These are phyloP conservation scores for Cyclotella choctawhatcheeana DNA, from an alignment of 108 stramenopile species.

Conservation along the genomic window DNA sequence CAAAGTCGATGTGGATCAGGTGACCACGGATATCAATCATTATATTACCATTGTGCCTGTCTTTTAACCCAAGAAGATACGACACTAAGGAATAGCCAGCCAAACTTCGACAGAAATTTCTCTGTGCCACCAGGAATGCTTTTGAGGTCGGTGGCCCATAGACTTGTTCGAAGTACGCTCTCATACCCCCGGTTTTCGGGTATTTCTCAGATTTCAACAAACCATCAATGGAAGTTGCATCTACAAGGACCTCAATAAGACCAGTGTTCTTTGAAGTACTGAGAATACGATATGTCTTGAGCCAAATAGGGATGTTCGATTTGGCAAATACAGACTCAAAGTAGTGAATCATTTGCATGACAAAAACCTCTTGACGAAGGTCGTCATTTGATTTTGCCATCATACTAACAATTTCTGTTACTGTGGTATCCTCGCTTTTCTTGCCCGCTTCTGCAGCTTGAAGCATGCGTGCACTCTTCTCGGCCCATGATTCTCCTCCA, in stretches of 20 bases:
- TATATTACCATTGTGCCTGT: constrained; percentile 99
- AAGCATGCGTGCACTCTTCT: constrained; percentile 85
- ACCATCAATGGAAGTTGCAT: constrained; percentile 94
- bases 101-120: constrained; percentile 86
- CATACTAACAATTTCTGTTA: constrained; percentile 70
- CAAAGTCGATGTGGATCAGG: constrained; percentile 99
- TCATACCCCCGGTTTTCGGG: constrained; percentile 82
- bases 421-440: constrained; percentile 41
- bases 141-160: constrained; percentile 82
- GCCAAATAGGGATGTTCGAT: constrained; percentile 88
- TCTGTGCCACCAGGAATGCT: constrained; percentile 89
- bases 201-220: constrained; percentile 93
- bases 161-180: constrained; percentile 87
- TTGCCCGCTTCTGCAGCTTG: constrained; percentile 52
- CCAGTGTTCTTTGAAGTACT: constrained; percentile 93
- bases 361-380: constrained; percentile 96
- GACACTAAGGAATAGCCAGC: constrained; percentile 93
- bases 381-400: constrained; percentile 99
- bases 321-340: constrained; percentile 93
- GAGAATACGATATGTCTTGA: constrained; percentile 96
- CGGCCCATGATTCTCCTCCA: constrained; percentile 85
- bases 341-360: constrained; percentile 98
- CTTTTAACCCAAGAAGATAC: constrained; percentile 96
- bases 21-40: constrained; percentile 97
- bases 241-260: constrained; percentile 89